Conservation (phyloP, 2,329 filamentous ascomycete species). For the Dothistroma septosporum region DNA sequence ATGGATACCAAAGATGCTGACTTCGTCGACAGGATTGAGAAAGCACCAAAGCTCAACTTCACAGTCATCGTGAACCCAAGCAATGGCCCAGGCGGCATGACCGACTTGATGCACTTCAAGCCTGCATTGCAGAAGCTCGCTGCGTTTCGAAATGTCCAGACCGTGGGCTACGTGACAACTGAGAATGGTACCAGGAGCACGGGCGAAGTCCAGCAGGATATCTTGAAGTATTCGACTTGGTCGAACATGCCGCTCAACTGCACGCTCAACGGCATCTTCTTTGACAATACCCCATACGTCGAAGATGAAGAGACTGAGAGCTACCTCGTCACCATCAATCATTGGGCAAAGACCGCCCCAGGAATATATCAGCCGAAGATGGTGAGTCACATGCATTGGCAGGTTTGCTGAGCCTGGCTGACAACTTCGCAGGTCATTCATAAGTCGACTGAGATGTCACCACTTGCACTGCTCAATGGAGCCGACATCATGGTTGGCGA, state of each 20-base stretch:
- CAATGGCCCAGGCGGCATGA: conserved; percentile 22
- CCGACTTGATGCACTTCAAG: conserved; percentile 18
- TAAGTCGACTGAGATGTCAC: conserved; percentile 22
- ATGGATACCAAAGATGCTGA: neutral
- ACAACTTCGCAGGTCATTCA: conserved; percentile 20
- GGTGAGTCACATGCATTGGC: conserved; percentile 1
- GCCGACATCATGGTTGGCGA: conserved; percentile 25
- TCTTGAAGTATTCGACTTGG: conserved; percentile 26
- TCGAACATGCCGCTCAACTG: conserved; percentile 18
- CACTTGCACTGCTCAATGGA: neutral
- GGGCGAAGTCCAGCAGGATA: conserved; percentile 18
- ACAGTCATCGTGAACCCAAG: conserved; percentile 25
- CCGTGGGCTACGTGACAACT: conserved; percentile 28
- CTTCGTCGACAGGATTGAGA: conserved; percentile 4
- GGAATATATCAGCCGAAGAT: conserved; percentile 16
- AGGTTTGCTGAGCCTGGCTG: neutral
- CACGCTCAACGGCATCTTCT: conserved; percentile 29
- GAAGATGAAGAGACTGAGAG: conserved; percentile 8
- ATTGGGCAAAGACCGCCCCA: conserved; percentile 16
- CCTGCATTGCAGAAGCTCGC: conserved; percentile 25
- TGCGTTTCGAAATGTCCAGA: conserved; percentile 25
- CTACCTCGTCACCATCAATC: conserved; percentile 15
- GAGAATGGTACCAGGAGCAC: conserved; percentile 22
- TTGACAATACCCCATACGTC: conserved; percentile 27
- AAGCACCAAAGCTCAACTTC: conserved; percentile 17